phyloP scores from a whole-genome alignment of 1,284 basidiomycete genomes.

The Hymenochaete sp. region DNA sequence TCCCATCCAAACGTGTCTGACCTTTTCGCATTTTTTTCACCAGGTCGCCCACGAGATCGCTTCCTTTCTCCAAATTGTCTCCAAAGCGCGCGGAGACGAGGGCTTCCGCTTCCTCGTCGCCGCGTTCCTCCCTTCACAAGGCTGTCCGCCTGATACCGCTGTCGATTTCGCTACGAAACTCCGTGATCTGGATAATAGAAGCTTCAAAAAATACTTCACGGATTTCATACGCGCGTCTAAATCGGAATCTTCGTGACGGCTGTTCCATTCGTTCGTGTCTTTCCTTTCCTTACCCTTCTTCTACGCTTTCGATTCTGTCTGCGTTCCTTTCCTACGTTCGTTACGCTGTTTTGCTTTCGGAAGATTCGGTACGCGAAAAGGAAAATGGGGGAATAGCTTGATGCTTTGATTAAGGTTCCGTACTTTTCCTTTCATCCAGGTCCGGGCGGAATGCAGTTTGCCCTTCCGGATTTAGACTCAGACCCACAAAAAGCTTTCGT shows the following conservation, averaged over 20 bases:
- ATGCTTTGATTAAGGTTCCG: too few species aligned
- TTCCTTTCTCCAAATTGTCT: conserved; percentile 73
- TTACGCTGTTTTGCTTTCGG: too few species aligned
- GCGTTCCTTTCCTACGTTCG: too few species aligned
- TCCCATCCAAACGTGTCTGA: background rate
- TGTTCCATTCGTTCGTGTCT: too few species aligned
- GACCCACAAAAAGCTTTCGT: too few species aligned
- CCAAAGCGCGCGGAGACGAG: conserved; percentile 75
- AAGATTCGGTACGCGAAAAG: too few species aligned
- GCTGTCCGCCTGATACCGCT: conserved; percentile 75
- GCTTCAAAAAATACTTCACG: conserved; percentile 84
- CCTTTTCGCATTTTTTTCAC: conserved; percentile 11
- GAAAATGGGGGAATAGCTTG: too few species aligned
- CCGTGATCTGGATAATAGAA: conserved; percentile 70
- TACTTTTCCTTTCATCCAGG: too few species aligned
- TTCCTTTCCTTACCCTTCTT: too few species aligned
- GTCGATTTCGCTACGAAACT: conserved; percentile 75
- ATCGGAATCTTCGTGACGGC: conserved; percentile 1
- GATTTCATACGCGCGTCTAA: conserved; percentile 69
- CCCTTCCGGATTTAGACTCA: too few species aligned
- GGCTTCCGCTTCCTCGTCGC: conserved; percentile 74
- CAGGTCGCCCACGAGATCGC: conserved; percentile 86
- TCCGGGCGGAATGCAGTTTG: too few species aligned
- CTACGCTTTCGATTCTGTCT: too few species aligned
- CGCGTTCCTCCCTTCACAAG: conserved; percentile 81